Conservation (phyloP, 257 asterid genomes). For the Nemophila menziesii region DNA sequence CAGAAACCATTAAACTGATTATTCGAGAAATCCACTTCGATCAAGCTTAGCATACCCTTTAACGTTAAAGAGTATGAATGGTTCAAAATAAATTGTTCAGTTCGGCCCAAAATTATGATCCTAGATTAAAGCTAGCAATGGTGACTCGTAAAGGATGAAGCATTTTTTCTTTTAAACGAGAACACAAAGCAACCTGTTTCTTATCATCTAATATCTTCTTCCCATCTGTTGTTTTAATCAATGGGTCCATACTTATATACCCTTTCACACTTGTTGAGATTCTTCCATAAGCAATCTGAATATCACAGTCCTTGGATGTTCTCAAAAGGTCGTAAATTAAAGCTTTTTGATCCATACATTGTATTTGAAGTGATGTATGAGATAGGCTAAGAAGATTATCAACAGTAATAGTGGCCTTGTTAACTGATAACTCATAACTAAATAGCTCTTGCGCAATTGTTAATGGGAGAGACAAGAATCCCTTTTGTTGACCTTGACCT, state of each 20-base stretch:
- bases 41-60: too few species aligned
- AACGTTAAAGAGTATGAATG: too few species aligned
- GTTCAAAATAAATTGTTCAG: too few species aligned
- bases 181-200: slow-evolving; percentile 22
- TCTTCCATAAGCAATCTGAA: slow-evolving; percentile 39
- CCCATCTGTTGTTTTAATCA: slow-evolving; percentile 29
- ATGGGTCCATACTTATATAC: slow-evolving; percentile 29
- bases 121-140: slow-evolving; percentile 27
- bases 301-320: slow-evolving; percentile 37
- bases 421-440: slow-evolving; percentile 24
- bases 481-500: slow-evolving; percentile 28
- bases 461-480: slow-evolving; percentile 22
- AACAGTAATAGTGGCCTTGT: slow-evolving; percentile 23
- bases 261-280: slow-evolving; percentile 25
- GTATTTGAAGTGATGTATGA: slow-evolving; percentile 40
- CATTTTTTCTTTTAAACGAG: slow-evolving; percentile 37
- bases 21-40: too few species aligned
- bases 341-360: slow-evolving; percentile 39
- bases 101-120: too few species aligned
- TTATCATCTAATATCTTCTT: slow-evolving; percentile 31
- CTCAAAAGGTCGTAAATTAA: slow-evolving; percentile 39
- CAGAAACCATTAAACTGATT: too few species aligned
- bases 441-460: slow-evolving; percentile 29
- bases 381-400: slow-evolving; percentile 38
- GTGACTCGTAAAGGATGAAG: slow-evolving; percentile 39